Evolutionary conservation across 1,139 yeast species (phyloP), one percentile per base, ranked within the genome.

Genomic region (Scheffersomyces insectosa): DNA sequence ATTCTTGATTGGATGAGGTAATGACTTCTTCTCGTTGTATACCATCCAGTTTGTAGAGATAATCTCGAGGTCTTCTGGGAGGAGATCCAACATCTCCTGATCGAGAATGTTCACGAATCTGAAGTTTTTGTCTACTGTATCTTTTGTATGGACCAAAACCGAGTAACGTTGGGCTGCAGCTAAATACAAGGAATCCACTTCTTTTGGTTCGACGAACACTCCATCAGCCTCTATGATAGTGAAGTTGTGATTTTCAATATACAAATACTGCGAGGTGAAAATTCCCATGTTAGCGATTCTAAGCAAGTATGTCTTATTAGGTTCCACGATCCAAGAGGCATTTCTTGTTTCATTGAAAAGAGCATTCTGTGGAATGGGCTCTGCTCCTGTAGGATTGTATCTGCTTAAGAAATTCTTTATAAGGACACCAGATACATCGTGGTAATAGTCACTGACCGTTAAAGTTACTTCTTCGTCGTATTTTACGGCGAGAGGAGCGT

Each of bases 341-440:
- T 82, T 81, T 43, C 77, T 74, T 10, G 86, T 73, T 49, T 85
- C 86, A 57, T 85, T 85, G 58, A 85, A 76, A 42, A 85, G 66
- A 32, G 80, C 56, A 55, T 80, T 82, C 49, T 82, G 82, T 6
- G 93, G 93, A 44, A 85, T 77, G 32, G 93, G 93, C 60, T 86
- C 95, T 33, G 88, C 89, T 43, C 95, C 95, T 1, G 91, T 85
- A 28, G 95, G 95, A 52, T 86, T 86, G 58, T 77, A 85, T 49
- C 85, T 65, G 40, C 75, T 75, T 57, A 83, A 63, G 62, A 85
- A 85, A 31, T 65, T 62, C 8, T 63, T 54, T 42, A 72, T 63
- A 36, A 84, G 67, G 2, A 64, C 72, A 13, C 68, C 66, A 43
- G 80, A 71, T 36, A 73, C 65, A 27, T 70, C 63, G 54, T 83